Conservation (phyloP, 1,139 yeast species). For the Barnettozyma hawaiiensis region DNA sequence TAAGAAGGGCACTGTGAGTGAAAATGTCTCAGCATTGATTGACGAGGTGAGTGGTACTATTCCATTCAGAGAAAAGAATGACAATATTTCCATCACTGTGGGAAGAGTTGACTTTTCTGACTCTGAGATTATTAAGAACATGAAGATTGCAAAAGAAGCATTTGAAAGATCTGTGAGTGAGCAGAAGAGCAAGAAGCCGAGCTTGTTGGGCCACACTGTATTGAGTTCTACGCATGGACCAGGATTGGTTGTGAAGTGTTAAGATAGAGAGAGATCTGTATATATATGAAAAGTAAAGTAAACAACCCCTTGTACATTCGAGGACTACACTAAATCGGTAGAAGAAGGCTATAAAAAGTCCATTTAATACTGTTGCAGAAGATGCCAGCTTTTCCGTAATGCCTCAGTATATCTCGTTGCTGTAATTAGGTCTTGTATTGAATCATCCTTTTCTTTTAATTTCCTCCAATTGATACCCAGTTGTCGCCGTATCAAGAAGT, state of each 20-base stretch:
- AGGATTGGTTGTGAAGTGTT: conserved; percentile 63
- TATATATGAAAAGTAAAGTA: background rate
- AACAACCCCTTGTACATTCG: background rate
- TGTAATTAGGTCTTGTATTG: background rate
- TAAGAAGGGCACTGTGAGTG: conserved; percentile 82
- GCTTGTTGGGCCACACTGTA: conserved; percentile 63
- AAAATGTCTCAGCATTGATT: conserved; percentile 53
- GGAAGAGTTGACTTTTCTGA: conserved; percentile 81
- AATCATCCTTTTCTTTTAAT: background rate
- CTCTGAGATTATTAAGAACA: conserved; percentile 65
- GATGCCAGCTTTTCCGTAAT: background rate
- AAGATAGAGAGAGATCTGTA: background rate
- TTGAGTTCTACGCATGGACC: conserved; percentile 78
- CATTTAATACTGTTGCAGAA: background rate
- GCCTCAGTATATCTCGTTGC: background rate
- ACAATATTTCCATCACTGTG: conserved; percentile 57
- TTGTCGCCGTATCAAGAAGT: conserved; percentile 10
- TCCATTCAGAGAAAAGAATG: conserved; percentile 65
- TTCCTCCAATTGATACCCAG: conserved; percentile 2
- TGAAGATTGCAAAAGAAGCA: conserved; percentile 64
- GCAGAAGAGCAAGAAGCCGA: conserved; percentile 60
- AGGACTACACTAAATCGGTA: no score
- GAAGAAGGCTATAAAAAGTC: background rate
- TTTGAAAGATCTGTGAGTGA: conserved; percentile 52
- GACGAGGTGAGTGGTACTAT: conserved; percentile 56